Base-by-base conservation (phyloP, 441 rosid genomes). In the Erodium moschatum region DNA sequence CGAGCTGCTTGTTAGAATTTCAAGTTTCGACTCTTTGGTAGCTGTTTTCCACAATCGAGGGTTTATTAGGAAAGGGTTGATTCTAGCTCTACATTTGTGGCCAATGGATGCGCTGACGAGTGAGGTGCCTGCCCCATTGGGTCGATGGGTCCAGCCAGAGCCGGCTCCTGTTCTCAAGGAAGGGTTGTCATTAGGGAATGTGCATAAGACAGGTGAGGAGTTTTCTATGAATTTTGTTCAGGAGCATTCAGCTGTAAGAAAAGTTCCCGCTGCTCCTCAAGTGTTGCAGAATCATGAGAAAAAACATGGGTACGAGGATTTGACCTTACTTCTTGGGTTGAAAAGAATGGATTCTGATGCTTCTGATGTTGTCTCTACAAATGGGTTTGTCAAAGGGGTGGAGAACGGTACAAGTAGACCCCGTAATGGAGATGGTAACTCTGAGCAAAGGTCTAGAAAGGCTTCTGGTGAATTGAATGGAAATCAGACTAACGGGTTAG, bases 221-320 rank as follows among this genome's bases (percentile, higher is more conserved):
- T 88, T 88, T 66, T 78, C 93, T 7, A 61, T 82, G 83, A 82
- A 88, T 74, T 88, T 88, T 79, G 83, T 82, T 19, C 85, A 76
- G 72, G 94, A 86, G 48, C 75, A 76, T 68, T 70, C 66, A 62
- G 69, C 73, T 9, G 13, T 77, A 18, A 77, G 82, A 67, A 75
- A 80, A 56, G 66, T 72, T 70, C 74, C 78, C 44, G 65, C 68
- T 33, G 20, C 73, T 48, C 70, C 78, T n/a, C 29, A 46, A 13
- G 52, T 68, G 19, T 69, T 72, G 73, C 78, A 74, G 67, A 75
- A 52, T 71, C 64, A 61, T 58, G 81, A 64, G 20, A 68, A 67
- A 38, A 82, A 71, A 69, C 67, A 65, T 21, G 83, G 79, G 20
- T 85, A 83, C 35, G 82, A 83, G 67, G 84, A 75, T 77, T 77